Conservation (phyloP, 192 early-diverging fungal species). For the Coemansia sp. region DNA sequence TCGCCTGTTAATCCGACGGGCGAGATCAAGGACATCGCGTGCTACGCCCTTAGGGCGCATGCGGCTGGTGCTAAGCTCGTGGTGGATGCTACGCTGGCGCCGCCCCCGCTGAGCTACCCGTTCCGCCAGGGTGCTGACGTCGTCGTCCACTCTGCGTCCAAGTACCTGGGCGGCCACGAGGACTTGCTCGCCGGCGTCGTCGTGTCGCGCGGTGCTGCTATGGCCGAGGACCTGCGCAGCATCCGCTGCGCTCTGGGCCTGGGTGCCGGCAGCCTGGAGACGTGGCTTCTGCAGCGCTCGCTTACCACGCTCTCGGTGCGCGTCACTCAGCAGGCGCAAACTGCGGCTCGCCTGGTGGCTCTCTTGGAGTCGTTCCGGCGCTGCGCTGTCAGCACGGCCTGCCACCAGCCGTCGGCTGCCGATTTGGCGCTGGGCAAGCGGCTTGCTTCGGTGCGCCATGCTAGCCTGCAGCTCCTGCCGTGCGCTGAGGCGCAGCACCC, state of each 20-base stretch:
- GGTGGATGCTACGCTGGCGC: slow-evolving; percentile 71
- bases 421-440: slow-evolving; percentile 23
- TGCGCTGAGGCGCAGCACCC: slow-evolving; percentile 46
- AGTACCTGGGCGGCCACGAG: slow-evolving; percentile 72
- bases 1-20: slow-evolving; percentile 64
- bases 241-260: slow-evolving; percentile 57
- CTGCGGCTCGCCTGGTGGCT: slow-evolving; percentile 54
- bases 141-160: slow-evolving; percentile 70
- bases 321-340: slow-evolving; percentile 61
- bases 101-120: slow-evolving; percentile 65
- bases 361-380: slow-evolving; percentile 52
- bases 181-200: slow-evolving; percentile 70
- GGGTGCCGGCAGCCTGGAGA: slow-evolving; percentile 64
- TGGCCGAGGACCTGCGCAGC: slow-evolving; percentile 40
- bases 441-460: slow-evolving; percentile 41
- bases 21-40: slow-evolving; percentile 47
- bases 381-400: slow-evolving; percentile 41
- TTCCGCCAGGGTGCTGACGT: slow-evolving; percentile 65
- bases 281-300: slow-evolving; percentile 64
- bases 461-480: slow-evolving; percentile 20
- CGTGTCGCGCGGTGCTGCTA: slow-evolving; percentile 43
- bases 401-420: slow-evolving; percentile 26
- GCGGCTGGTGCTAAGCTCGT: slow-evolving; percentile 56
- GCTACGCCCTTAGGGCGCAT: slow-evolving; percentile 50
- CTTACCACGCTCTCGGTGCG: slow-evolving; percentile 63